Base-by-base conservation (phyloP, 2,329 filamentous ascomycete species). In the Aspergillus carbonarius region DNA sequence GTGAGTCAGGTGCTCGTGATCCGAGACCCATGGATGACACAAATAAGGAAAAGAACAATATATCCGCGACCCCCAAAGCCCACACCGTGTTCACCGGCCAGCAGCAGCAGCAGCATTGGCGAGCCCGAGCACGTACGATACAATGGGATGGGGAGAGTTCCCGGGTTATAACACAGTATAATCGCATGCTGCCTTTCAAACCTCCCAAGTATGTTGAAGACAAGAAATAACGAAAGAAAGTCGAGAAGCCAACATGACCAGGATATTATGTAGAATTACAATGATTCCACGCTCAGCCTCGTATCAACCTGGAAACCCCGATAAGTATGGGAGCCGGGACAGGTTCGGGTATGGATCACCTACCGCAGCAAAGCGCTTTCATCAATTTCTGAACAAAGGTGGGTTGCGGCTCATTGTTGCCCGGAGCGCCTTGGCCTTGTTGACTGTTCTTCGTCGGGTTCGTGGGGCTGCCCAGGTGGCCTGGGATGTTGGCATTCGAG, bases 291-390 rank as follows among this genome's bases (percentile, higher is more conserved):
- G 62, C 57, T 65, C 58, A 37, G 54, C 52, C 63, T 56, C 47
- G 62, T 60, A 64, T 75, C 72, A 76, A 72, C 73, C 73, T 75
- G 68, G 55, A 67, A 63, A 68, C 66, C 62, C 58, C 61, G 63
- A 66, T 64, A 48, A 66, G 63, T 57, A 59, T 48, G 63, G 60
- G 63, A 58, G 51, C 58, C 58, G 58, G 58, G 52, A 59, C 40
- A 46, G 13, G 23, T 44, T 51, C 52, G 60, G 60, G 58, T 62
- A 37, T 54, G 58, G 59, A 67, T 72, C 70, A 77, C 75, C 70
- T 78, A 84, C 91, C 91, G 79, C 93, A 98, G 86, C 93, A 98
- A 59, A 97, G 82, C 60, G 87, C 85, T 83, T 95, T 96, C 85
- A 93, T 89, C 74, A 97, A 83, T 82, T 97, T 97, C 80, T 96